Evolutionary conservation across 805 yeast species (phyloP).

Genomic region (Alloascoidea hylecoeti): DNA sequence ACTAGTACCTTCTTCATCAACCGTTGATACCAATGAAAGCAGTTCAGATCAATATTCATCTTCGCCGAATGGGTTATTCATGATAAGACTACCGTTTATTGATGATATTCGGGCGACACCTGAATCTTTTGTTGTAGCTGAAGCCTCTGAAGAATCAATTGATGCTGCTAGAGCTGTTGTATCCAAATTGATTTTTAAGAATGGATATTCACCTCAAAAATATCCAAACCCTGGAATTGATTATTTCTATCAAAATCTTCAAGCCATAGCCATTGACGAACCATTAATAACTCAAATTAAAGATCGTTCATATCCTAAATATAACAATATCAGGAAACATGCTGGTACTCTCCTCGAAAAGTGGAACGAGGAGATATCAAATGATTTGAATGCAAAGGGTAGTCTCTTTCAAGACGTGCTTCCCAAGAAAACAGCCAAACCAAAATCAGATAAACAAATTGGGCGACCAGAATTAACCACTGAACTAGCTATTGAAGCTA

Average conservation of each 20-base stretch:
- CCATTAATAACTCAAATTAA: too few relatives aligned
- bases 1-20: constrained; percentile 1
- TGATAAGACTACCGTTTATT: constrained; percentile 2
- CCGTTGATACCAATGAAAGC: not conserved
- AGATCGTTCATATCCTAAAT: not conserved
- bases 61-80: constrained; percentile 2
- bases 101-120: constrained; percentile 2
- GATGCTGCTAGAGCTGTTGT: not conserved
- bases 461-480: not conserved
- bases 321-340: not conserved
- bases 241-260: constrained; percentile 2
- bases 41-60: not conserved
- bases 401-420: not conserved
- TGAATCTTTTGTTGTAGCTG: not conserved
- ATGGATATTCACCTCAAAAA: constrained; percentile 2
- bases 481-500: not conserved
- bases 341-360: not conserved
- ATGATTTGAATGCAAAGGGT: not conserved
- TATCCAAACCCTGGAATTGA: constrained; percentile 3
- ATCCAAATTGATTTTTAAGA: not conserved
- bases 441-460: not conserved
- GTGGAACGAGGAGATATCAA: not conserved
- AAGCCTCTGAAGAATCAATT: not conserved
- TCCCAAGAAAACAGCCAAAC: not conserved
- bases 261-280: constrained; percentile 2